Conservation (phyloP, 129 eudicot genomes). For the Arctium minus region DNA sequence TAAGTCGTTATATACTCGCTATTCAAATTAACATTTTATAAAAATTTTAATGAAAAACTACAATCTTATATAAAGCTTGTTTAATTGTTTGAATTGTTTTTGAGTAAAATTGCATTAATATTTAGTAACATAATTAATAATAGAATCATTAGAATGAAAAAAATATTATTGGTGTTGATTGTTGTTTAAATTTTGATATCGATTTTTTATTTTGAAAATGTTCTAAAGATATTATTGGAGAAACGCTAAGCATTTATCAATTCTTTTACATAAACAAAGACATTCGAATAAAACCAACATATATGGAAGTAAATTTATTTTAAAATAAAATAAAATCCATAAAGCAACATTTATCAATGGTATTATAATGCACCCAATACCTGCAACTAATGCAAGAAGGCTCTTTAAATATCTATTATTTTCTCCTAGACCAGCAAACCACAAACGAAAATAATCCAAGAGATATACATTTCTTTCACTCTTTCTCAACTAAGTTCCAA, state of each 20-base stretch:
- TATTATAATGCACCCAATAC: not conserved
- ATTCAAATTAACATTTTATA: too few species aligned
- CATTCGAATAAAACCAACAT: not conserved
- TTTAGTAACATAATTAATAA: too few species aligned
- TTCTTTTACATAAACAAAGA: not conserved
- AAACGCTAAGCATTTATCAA: not conserved
- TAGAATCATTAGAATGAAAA: too few species aligned
- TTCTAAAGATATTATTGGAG: not conserved
- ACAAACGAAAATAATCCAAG: not conserved
- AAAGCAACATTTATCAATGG: not conserved
- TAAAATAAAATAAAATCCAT: not conserved
- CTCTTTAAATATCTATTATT: not conserved
- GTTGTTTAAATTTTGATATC: too few species aligned
- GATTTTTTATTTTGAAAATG: too few species aligned
- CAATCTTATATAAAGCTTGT: too few species aligned
- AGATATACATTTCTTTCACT: not conserved
- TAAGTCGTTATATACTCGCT: not conserved
- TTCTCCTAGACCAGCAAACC: not conserved
- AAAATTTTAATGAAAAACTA: too few species aligned
- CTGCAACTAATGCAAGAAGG: not conserved
- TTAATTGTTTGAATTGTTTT: not conserved
- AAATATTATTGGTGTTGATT: too few species aligned
- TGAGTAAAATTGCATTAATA: too few species aligned
- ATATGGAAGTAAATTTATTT: not conserved
- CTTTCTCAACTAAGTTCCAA: too few species aligned